These are phyloP conservation scores for Triticum dicoccoides DNA, from an alignment of 176 grass and related monocot species.

Conservation along the genomic window DNA sequence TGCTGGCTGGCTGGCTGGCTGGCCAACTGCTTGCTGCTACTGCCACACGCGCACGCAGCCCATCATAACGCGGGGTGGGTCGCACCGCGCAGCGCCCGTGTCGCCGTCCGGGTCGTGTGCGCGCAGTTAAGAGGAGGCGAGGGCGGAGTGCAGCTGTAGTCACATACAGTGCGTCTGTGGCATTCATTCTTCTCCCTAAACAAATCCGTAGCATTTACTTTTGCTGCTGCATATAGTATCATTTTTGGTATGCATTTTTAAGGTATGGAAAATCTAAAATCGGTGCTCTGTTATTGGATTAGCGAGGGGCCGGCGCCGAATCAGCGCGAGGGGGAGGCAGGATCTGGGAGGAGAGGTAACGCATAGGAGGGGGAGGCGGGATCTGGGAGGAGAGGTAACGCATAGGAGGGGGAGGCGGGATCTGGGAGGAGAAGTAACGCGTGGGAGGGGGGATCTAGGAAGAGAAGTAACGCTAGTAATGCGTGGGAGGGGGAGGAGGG, in stretches of 20 bases:
- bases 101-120: constrained; percentile 14
- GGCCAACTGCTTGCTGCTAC: not conserved
- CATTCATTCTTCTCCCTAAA: not conserved
- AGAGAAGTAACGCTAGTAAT: no score
- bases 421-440: no score
- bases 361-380: no score
- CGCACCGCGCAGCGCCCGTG: not conserved
- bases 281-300: not conserved
- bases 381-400: not conserved
- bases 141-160: not conserved
- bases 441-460: no score
- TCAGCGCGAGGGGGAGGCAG: not conserved
- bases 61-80: constrained; percentile 17
- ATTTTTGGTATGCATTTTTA: not conserved
- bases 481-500: no score
- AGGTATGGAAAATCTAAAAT: not conserved
- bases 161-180: not conserved
- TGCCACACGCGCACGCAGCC: constrained; percentile 16
- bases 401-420: no score
- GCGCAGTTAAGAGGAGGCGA: not conserved
- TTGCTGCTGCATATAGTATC: not conserved
- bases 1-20: constrained; percentile 4
- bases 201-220: not conserved
- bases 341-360: no score
- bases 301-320: not conserved